Conservation (phyloP, 768 basidiomycete genomes). For the Macrolepiota dolichaula region DNA sequence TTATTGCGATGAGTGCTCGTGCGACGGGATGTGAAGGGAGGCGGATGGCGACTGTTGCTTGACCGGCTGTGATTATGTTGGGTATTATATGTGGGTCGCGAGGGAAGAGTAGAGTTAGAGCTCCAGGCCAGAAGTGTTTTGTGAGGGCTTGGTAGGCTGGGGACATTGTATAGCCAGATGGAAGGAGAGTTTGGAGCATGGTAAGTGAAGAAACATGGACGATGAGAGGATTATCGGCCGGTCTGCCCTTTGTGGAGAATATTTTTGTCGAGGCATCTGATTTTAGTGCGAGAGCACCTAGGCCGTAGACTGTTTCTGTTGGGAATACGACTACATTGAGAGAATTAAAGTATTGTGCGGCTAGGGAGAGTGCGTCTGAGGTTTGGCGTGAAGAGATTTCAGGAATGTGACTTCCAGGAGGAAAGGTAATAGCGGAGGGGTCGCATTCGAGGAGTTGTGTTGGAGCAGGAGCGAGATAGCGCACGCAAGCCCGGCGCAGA, state of each 20-base stretch:
- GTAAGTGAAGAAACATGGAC: conserved; percentile 85
- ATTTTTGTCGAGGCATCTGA: conserved; percentile 64
- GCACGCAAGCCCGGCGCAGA: conserved; percentile 27
- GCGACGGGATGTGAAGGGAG: conserved; percentile 96
- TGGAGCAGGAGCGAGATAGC: conserved; percentile 19
- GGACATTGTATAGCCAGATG: conserved; percentile 58
- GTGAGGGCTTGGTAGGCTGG: conserved; percentile 72
- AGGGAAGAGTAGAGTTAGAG: conserved; percentile 90
- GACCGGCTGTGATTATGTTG: conserved; percentile 72
- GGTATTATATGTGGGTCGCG: conserved; percentile 60
- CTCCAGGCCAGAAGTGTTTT: conserved; percentile 90
- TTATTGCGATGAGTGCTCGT: conserved; percentile 76
- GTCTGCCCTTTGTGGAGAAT: conserved; percentile 87
- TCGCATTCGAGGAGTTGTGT: conserved; percentile 60
- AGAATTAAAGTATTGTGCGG: conserved; percentile 50
- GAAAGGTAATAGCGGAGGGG: conserved; percentile 58
- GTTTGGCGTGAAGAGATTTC: conserved; percentile 49
- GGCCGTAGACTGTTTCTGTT: conserved; percentile 97
- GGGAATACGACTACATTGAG: conserved; percentile 77
- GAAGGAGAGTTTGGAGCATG: conserved; percentile 81
- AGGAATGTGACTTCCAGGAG: conserved; percentile 39
- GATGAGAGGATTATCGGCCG: conserved; percentile 95
- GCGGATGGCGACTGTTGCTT: conserved; percentile 81
- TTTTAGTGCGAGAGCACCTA: conserved; percentile 83
- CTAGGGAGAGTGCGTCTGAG: conserved; percentile 47